Percentiles rank a stretch among this genome's conserved stretches.
Conservation (phyloP, 2,329 filamentous ascomycete species). For the Exserohilum rostratum region DNA sequence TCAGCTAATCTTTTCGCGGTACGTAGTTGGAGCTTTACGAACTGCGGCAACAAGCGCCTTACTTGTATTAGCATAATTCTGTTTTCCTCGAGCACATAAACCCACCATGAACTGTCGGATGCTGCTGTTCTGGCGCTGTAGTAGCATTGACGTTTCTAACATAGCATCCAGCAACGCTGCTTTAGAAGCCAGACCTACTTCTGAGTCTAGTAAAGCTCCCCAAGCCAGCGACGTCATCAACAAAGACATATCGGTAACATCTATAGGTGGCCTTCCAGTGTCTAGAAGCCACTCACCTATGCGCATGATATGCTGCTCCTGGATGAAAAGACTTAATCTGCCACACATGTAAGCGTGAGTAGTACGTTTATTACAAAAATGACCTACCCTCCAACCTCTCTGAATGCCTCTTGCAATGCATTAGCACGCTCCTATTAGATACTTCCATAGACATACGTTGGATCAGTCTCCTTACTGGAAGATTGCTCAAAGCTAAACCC, state of each 20-base stretch:
- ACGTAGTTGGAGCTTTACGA: background rate
- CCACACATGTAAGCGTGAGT: background rate
- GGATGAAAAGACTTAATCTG: background rate
- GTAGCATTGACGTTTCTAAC: background rate
- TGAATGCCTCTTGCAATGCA: background rate
- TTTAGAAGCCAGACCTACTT: background rate
- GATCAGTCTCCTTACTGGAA: background rate
- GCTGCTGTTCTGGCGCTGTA: background rate
- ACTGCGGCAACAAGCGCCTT: background rate
- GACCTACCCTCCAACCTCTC: background rate
- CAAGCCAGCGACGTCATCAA: background rate
- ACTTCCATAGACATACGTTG: background rate
- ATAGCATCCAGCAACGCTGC: background rate
- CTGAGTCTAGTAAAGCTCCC: slow-evolving; percentile 2
- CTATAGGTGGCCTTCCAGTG: background rate
- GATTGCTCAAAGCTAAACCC: background rate
- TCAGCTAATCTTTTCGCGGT: background rate
- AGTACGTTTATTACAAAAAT: background rate
- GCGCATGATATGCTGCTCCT: background rate
- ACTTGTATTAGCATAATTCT: background rate
- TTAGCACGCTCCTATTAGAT: background rate
- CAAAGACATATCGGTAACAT: background rate
- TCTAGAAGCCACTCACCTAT: background rate
- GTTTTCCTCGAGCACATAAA: background rate
- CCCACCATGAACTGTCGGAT: background rate